A percentile compares a stretch with the other conserved stretches of the same genome.
These are phyloP conservation scores for Jatropha curcas DNA, from an alignment of 345 rosid genomes.

Conservation along the genomic window DNA sequence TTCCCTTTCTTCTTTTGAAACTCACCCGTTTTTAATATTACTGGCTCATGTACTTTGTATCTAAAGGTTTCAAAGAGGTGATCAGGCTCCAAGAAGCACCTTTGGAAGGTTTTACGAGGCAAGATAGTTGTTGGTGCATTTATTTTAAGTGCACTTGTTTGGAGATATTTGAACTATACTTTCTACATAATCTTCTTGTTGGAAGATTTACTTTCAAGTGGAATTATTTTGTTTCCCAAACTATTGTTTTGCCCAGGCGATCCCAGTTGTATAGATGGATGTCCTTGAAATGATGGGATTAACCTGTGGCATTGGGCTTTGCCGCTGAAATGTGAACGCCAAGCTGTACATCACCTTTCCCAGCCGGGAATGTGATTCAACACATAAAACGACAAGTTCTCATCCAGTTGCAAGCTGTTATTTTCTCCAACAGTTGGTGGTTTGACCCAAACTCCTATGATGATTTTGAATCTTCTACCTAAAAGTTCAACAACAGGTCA, in stretches of 20 bases:
- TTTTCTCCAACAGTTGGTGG: too few relatives aligned
- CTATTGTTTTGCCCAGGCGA: background rate
- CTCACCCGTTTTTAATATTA: background rate
- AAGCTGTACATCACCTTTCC: background rate
- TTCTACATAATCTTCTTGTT: background rate
- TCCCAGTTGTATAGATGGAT: too few relatives aligned
- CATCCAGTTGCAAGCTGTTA: too few relatives aligned
- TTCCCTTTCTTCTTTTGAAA: conserved; percentile 1
- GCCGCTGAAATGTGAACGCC: background rate
- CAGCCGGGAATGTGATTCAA: too few relatives aligned
- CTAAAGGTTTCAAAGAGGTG: background rate
- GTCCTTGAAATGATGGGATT: background rate
- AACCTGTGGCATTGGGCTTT: background rate
- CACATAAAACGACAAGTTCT: too few relatives aligned
- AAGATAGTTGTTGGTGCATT: background rate
- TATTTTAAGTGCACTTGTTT: background rate
- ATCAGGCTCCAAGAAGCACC: background rate
- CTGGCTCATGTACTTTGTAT: background rate
- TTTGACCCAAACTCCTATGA: too few relatives aligned
- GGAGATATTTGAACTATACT: background rate
- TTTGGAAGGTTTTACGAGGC: background rate
- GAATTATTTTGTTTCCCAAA: background rate
- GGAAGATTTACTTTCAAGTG: background rate
- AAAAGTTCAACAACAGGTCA: too few relatives aligned
- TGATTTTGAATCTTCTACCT: too few relatives aligned